Evolutionary conservation across 768 basidiomycete genomes (phyloP).

Genomic region (Hygrophoropsis aurantiaca): DNA sequence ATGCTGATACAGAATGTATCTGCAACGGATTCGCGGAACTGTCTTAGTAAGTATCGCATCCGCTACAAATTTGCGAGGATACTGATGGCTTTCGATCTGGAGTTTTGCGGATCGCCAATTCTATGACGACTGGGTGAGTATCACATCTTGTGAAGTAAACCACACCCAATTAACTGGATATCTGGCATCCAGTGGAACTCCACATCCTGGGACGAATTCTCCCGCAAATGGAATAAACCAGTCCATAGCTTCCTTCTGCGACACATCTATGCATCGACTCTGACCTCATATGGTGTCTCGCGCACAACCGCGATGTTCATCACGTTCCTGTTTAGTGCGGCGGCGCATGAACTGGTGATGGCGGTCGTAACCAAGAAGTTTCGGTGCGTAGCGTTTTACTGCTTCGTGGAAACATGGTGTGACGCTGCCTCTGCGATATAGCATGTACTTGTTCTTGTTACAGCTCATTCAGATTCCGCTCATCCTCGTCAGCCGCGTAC

Average conservation of each 20-base stretch:
- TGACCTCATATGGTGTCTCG: conserved; percentile 73
- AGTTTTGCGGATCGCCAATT: conserved; percentile 98
- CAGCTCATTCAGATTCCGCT: conserved; percentile 91
- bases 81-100: conserved; percentile 7
- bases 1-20: conserved; percentile 71
- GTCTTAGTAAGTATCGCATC: conserved; percentile 60
- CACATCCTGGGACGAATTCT: conserved; percentile 95
- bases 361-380: conserved; percentile 92
- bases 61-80: not conserved
- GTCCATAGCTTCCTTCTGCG: conserved; percentile 91
- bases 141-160: not conserved
- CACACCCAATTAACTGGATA: not conserved
- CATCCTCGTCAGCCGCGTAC: conserved; percentile 76
- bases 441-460: conserved; percentile 84
- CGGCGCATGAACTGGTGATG: conserved; percentile 95
- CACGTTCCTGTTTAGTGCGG: conserved; percentile 90
- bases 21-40: conserved; percentile 95
- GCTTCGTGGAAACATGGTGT: not conserved
- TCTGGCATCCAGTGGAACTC: conserved; percentile 88
- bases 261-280: conserved; percentile 92
- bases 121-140: conserved; percentile 89
- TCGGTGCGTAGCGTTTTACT: conserved; percentile 46
- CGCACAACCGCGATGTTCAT: conserved; percentile 82
- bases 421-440: conserved; percentile 31
- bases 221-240: conserved; percentile 98